A percentile compares a stretch with the other conserved stretches of the same genome.
Conservation (phyloP, 306 rosid species). For the Calophaca sinica region DNA sequence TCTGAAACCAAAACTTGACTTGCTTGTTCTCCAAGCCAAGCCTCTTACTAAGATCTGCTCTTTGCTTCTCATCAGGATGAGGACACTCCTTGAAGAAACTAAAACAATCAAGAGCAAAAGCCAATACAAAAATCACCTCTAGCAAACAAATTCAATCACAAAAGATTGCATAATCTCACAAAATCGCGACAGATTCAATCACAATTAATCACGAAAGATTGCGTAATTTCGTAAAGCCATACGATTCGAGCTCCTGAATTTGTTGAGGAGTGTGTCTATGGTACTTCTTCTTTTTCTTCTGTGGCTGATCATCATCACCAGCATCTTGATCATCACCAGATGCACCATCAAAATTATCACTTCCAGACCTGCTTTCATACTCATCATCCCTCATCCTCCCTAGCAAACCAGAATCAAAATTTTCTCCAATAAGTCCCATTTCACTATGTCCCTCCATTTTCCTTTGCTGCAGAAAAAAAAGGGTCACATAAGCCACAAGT, state of each 20-base stretch:
- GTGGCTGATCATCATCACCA: constrained; percentile 59
- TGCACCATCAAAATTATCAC: constrained; percentile 77
- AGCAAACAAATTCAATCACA: constrained; percentile 1
- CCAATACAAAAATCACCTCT: background rate
- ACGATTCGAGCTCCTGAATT: constrained; percentile 89
- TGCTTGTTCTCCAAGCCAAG: constrained; percentile 81
- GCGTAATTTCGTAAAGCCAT: constrained; percentile 41
- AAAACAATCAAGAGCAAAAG: constrained; percentile 37
- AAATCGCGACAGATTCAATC: background rate
- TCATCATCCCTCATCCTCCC: constrained; percentile 77
- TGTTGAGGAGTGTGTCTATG: constrained; percentile 88
- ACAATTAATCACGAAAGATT: background rate
- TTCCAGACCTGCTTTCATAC: constrained; percentile 86
- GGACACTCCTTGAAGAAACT: constrained; percentile 90
- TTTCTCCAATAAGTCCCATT: constrained; percentile 63
- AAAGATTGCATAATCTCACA: background rate
- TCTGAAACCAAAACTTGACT: constrained; percentile 98
- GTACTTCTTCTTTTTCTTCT: constrained; percentile 69
- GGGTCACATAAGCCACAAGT: constrained; percentile 32
- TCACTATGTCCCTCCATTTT: constrained; percentile 74
- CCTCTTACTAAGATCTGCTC: constrained; percentile 74
- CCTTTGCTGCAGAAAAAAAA: constrained; percentile 51
- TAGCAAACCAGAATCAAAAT: constrained; percentile 58
- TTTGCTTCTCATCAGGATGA: constrained; percentile 97
- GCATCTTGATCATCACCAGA: constrained; percentile 86